These are phyloP conservation scores for Macroventuria anomochaeta DNA, from an alignment of 2,329 filamentous ascomycete genomes.

Conservation along the genomic window DNA sequence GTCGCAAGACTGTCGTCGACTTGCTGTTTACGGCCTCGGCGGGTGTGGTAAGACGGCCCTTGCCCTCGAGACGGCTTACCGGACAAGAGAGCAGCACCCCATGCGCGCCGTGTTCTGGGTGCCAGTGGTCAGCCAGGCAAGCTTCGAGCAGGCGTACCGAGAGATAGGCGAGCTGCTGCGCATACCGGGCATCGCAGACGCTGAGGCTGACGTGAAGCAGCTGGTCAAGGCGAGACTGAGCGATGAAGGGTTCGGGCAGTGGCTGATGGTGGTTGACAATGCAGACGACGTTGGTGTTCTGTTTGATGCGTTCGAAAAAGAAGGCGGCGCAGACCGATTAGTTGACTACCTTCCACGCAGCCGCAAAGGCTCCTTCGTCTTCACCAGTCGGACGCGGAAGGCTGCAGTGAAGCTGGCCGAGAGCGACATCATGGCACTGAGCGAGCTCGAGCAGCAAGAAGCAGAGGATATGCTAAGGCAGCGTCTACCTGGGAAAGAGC, in stretches of 20 bases:
- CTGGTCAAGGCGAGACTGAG: background rate
- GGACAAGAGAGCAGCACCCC: background rate
- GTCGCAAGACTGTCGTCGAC: background rate
- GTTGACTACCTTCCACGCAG: background rate
- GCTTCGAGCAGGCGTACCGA: slow-evolving; percentile 3
- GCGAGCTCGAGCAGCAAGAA: background rate
- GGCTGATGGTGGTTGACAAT: background rate
- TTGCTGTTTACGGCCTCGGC: slow-evolving; percentile 2
- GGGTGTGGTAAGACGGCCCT: slow-evolving; percentile 5
- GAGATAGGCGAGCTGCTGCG: background rate
- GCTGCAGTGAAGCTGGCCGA: background rate
- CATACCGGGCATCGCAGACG: background rate
- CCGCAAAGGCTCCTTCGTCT: background rate
- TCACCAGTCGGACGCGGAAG: background rate
- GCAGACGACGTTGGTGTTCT: background rate
- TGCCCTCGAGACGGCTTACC: background rate
- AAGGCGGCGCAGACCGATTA: background rate
- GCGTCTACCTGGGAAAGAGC: too few species aligned
- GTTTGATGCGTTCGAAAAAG: background rate
- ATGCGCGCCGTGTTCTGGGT: background rate
- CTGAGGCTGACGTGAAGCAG: slow-evolving; percentile 36
- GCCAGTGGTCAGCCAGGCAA: background rate
- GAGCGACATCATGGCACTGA: background rate
- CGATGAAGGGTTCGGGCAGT: background rate
- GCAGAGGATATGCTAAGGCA: slow-evolving; percentile 17